Percentiles rank a stretch among this genome's conserved stretches.
These are phyloP conservation scores for Salix purpurea DNA, from an alignment of 345 rosid genomes.

Conservation along the genomic window DNA sequence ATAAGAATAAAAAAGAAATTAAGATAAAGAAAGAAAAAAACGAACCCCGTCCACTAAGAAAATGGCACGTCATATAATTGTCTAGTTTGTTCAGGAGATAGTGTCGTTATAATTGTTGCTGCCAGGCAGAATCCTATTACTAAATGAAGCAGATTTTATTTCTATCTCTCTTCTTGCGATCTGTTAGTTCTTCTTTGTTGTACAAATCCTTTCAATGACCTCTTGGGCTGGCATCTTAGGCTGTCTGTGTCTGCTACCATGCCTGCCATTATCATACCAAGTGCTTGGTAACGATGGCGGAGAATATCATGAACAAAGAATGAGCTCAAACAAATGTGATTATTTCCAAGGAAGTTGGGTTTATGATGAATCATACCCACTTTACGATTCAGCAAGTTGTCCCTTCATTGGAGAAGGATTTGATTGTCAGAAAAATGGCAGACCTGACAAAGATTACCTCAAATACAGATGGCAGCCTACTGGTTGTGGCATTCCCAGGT, in stretches of 20 bases:
- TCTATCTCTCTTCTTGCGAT: no score
- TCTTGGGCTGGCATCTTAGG: background rate
- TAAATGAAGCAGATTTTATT: no score
- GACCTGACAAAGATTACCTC: slow-evolving; percentile 44
- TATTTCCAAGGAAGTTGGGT: slow-evolving; percentile 46
- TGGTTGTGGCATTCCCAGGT: slow-evolving; percentile 46
- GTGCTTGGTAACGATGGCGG: background rate
- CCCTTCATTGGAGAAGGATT: slow-evolving; percentile 33
- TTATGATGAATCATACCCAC: slow-evolving; percentile 29
- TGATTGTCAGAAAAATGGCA: slow-evolving; percentile 43
- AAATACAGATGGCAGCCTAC: slow-evolving; percentile 47
- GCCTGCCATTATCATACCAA: background rate
- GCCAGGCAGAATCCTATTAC: no score
- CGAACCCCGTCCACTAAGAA: no score
- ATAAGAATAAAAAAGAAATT: no score
- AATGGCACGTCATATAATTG: no score
- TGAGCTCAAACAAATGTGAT: slow-evolving; percentile 20
- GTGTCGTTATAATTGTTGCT: no score
- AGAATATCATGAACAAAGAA: background rate
- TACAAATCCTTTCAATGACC: background rate
- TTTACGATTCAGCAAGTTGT: slow-evolving; percentile 36
- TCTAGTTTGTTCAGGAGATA: no score
- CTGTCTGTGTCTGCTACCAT: background rate
- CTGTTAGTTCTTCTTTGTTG: no score
- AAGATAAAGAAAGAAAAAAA: no score